Evolutionary conservation across 2,329 filamentous ascomycete genomes (phyloP), one percentile per base, ranked within the genome.

Genomic region (Fusarium praegraminearum): DNA sequence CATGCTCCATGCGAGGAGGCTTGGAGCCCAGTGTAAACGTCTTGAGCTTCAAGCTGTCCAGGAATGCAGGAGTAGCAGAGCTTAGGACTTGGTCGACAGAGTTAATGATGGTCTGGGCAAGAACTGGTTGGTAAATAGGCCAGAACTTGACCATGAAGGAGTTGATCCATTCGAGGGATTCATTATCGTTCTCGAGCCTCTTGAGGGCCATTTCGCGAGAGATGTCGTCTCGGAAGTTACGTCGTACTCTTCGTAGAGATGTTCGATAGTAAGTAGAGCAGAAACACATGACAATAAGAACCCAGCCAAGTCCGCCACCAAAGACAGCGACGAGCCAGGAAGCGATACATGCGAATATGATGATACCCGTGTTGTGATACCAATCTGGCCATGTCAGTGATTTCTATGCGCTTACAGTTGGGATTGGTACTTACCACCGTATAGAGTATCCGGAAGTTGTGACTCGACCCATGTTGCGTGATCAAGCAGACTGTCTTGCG

Each of bases 111-210:
- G 93, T 97, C 73, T 96, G 90, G 65, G 94, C 95, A 15, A 99
- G 87, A 12, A 98, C 93, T 2, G 96, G 96, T 57, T 96, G 93
- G 78, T 97, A 98, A 76, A 99, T 99, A 67, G 96, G 96, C 96
- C 96, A 99, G 83, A 99, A 99, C 79, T 99, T 99, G 82, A 97
- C 90, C 74, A 99, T 79, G 83, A 99, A 99, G 74, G 93, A 97
- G 85, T 99, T 99, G 80, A 99, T 98, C 96, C 96, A 99, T 80
- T 99, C 96, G 50, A 99, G 84, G 59, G 92, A 96, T 81, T 99
- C 96, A 28, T 89, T 90, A 73, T 99, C 96, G 11, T 90, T 96
- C 74, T 98, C 96, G 56, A 99, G 84, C 75, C 87, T 92, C 80
- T 91, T 91, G 80, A 98, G 92, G 15, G 91, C 90, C 85, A 98